Conservation (phyloP, 2,329 filamentous ascomycete genomes). For the Chaetomiaceae sp. region DNA sequence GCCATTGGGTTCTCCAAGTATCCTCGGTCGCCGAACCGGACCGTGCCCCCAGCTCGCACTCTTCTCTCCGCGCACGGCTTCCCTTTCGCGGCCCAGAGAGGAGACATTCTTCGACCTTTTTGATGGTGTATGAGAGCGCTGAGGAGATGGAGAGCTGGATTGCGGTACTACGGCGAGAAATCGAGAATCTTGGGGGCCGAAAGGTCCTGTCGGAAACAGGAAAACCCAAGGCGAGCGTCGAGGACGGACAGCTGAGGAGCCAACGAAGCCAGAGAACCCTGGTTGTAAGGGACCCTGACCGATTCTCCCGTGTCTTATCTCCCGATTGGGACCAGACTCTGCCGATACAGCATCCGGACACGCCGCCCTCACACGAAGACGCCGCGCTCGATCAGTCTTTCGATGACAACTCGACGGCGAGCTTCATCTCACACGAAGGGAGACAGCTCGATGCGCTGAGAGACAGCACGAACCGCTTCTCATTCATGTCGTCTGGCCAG, state of each 20-base stretch:
- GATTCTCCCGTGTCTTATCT: constrained; percentile 39
- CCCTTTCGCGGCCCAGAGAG: constrained; percentile 55
- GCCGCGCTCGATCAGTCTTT: constrained; percentile 39
- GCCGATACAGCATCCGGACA: constrained; percentile 12
- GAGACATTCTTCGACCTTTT: constrained; percentile 56
- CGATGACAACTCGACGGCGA: constrained; percentile 54
- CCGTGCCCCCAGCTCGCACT: constrained; percentile 46
- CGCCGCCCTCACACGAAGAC: constrained; percentile 28
- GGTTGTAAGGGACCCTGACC: constrained; percentile 45
- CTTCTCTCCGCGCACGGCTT: constrained; percentile 62
- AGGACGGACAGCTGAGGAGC: constrained; percentile 32
- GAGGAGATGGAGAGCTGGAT: constrained; percentile 77
- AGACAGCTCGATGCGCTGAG: constrained; percentile 54
- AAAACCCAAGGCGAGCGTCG: constrained; percentile 42
- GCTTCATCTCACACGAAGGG: constrained; percentile 56
- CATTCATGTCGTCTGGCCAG: constrained; percentile 57
- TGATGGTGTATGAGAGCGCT: constrained; percentile 68
- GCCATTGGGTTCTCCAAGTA: constrained; percentile 75
- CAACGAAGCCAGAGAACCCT: constrained; percentile 44
- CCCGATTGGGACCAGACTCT: constrained; percentile 34
- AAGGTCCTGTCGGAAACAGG: constrained; percentile 59
- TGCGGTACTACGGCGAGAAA: constrained; percentile 61
- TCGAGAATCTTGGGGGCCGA: constrained; percentile 65
- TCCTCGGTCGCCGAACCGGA: constrained; percentile 61
- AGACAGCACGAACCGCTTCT: constrained; percentile 54